Conservation (phyloP, 1,139 yeast species). For the Magnusiomyces fungicola region DNA sequence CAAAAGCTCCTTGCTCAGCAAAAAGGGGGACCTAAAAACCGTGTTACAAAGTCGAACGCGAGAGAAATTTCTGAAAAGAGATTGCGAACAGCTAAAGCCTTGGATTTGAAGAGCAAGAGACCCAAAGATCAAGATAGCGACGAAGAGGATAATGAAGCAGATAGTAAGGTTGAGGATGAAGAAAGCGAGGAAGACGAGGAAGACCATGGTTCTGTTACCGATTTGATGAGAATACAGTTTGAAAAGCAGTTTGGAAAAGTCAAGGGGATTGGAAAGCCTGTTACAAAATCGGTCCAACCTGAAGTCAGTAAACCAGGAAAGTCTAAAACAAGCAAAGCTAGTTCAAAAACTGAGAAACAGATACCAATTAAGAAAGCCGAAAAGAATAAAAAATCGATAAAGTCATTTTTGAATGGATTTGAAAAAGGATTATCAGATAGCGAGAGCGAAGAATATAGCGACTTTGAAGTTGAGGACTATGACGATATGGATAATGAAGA, state of each 20-base stretch:
- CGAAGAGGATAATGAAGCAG: background rate
- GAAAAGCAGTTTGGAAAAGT: constrained; percentile 19
- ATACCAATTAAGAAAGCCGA: background rate
- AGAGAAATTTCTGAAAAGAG: too few relatives aligned
- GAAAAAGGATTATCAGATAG: constrained; percentile 2
- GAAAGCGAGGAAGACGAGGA: constrained; percentile 8
- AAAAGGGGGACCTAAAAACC: background rate
- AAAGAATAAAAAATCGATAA: background rate
- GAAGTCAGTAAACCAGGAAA: background rate
- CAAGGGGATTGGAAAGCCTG: constrained; percentile 9
- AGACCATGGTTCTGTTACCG: constrained; percentile 7
- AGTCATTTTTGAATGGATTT: constrained; percentile 2
- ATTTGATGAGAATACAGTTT: constrained; percentile 12
- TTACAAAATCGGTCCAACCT: background rate
- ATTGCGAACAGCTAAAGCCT: too few relatives aligned
- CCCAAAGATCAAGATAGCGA: background rate
- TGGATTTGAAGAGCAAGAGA: background rate
- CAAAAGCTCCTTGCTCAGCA: constrained; percentile 5
- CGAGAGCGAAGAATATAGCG: constrained; percentile 3
- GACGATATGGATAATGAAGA: constrained; percentile 7
- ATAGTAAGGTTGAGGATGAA: constrained; percentile 4
- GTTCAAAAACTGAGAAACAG: background rate
- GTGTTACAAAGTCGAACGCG: background rate
- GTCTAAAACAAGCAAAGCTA: background rate
- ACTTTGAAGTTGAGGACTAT: background rate